Evolutionary conservation across 1,139 yeast genomes (phyloP).

Genomic region (Geotrichum citri-aurantii): DNA sequence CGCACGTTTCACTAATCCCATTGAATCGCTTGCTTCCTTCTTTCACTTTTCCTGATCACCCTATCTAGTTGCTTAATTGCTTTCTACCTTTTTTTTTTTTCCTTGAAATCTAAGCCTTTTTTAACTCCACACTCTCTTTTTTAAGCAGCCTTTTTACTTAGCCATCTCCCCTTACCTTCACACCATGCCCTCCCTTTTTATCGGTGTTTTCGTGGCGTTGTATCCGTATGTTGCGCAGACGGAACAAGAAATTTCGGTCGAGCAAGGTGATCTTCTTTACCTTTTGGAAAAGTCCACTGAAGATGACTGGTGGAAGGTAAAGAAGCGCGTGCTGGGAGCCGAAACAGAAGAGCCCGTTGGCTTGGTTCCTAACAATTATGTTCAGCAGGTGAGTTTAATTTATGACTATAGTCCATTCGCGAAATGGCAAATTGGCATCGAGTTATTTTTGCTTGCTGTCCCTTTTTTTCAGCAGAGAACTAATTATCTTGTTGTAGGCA

Average conservation of each 20-base stretch:
- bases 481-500: slow-evolving; percentile 37
- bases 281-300: slow-evolving; percentile 75
- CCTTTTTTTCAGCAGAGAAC: not conserved
- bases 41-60: not conserved
- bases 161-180: not conserved
- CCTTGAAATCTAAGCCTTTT: not conserved
- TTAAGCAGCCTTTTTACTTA: not conserved
- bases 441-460: not conserved
- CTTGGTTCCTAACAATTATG: slow-evolving; percentile 83
- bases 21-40: not conserved
- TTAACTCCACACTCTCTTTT: not conserved
- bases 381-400: slow-evolving; percentile 46
- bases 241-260: slow-evolving; percentile 74
- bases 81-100: not conserved
- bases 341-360: slow-evolving; percentile 92
- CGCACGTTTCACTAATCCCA: not conserved
- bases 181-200: slow-evolving; percentile 34
- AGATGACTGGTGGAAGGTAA: slow-evolving; percentile 99
- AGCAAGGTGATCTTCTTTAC: slow-evolving; percentile 73
- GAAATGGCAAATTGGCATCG: not conserved
- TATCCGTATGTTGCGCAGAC: slow-evolving; percentile 83
- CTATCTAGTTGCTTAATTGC: not conserved
- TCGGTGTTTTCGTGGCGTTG: slow-evolving; percentile 75
- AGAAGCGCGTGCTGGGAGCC: slow-evolving; percentile 80
- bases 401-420: not conserved